Evolutionary conservation across 2,329 filamentous ascomycete species (phyloP).

Genomic region (Botrytis paeoniae): DNA sequence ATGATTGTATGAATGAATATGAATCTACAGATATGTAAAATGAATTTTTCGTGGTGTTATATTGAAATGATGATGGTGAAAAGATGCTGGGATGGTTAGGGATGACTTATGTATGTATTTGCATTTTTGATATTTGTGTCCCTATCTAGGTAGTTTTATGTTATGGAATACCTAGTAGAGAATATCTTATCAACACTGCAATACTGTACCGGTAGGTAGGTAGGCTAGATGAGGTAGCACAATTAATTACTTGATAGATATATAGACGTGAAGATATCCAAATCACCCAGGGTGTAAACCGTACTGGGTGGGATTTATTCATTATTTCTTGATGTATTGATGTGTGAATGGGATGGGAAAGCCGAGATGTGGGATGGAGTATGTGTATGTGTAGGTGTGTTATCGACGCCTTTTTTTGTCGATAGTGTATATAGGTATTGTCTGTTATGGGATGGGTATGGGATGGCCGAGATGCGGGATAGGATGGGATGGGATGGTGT

Average conservation of each 20-base stretch:
- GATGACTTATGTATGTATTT: neutral
- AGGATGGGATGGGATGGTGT: neutral
- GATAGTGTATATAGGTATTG: no score
- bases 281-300: no score
- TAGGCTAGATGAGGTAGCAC: no score
- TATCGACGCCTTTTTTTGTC: no score
- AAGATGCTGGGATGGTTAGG: neutral
- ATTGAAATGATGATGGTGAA: neutral
- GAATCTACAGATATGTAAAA: neutral
- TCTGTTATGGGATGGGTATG: neutral
- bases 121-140: neutral
- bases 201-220: no score
- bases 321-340: neutral
- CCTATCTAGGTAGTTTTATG: neutral
- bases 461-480: no score
- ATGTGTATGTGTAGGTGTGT: no score
- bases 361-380: no score
- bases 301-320: neutral
- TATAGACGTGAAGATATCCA: neutral
- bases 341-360: neutral
- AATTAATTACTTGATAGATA: neutral
- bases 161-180: neutral
- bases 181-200: neutral
- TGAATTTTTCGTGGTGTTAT: neutral
- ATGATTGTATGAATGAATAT: slow-evolving; percentile 6